These are phyloP conservation scores for Pyricularia sp. DNA, from an alignment of 2,329 filamentous ascomycete species.

Conservation along the genomic window DNA sequence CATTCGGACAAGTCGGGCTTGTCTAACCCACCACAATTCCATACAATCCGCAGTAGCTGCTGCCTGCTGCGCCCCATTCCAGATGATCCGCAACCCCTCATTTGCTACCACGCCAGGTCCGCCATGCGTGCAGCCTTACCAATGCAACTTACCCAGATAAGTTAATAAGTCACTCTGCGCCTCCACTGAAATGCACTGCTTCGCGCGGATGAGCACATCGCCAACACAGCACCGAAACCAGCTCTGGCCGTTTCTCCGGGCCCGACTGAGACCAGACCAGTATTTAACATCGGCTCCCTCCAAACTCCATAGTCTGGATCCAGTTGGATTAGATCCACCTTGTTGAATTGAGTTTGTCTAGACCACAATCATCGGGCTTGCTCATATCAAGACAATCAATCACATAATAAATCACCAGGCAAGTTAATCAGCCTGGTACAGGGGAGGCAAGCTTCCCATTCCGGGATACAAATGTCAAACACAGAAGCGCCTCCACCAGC, in stretches of 20 bases:
- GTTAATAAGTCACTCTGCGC: background rate
- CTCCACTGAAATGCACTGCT: background rate
- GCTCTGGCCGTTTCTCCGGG: background rate
- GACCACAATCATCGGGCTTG: background rate
- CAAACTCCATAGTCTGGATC: too few species aligned
- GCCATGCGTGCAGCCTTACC: background rate
- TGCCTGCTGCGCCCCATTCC: background rate
- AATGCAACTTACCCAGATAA: background rate
- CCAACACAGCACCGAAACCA: background rate
- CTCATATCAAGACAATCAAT: background rate
- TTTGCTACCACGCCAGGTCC: background rate
- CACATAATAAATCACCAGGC: background rate
- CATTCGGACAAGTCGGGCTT: background rate
- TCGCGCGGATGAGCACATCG: background rate
- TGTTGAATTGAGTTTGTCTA: background rate
- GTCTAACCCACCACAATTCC: background rate
- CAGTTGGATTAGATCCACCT: background rate
- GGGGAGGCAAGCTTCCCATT: background rate
- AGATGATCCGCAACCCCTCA: background rate
- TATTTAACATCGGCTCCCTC: background rate
- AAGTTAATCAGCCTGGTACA: background rate
- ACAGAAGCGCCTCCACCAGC: constrained; percentile 6
- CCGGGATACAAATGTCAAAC: background rate
- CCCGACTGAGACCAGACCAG: background rate
- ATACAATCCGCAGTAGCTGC: background rate